Conservation (phyloP, 345 rosid species). For the Euphorbia pulcherrima region DNA sequence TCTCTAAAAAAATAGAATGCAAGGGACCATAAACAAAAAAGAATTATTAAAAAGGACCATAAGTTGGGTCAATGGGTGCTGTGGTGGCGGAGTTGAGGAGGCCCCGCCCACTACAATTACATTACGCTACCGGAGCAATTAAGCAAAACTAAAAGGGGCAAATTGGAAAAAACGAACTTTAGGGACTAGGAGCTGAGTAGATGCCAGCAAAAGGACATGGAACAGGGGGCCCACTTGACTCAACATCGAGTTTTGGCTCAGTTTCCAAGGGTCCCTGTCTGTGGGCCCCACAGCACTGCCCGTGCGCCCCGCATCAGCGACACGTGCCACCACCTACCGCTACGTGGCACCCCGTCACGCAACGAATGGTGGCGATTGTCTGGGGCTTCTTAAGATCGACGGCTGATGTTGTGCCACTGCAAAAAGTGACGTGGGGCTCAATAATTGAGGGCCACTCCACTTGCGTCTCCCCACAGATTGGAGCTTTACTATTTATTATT, state of each 20-base stretch:
- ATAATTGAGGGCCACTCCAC: constrained; percentile 15
- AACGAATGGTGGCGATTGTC: not conserved
- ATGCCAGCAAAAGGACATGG: not conserved
- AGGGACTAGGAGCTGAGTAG: constrained; percentile 28
- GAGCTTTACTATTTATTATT: not conserved
- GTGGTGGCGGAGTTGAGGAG: not conserved
- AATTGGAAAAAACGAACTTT: not conserved
- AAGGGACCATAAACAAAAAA: not conserved
- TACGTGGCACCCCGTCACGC: constrained; percentile 18
- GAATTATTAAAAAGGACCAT: not conserved
- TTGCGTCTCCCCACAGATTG: constrained; percentile 6
- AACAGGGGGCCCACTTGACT: constrained; percentile 7
- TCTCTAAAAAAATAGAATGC: no score
- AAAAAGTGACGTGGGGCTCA: constrained; percentile 1
- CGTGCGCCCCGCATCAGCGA: constrained; percentile 23
- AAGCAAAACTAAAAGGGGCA: not conserved
- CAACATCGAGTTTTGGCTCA: constrained; percentile 27
- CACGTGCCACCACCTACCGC: constrained; percentile 21
- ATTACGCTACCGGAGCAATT: not conserved
- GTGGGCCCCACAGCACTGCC: constrained; percentile 43
- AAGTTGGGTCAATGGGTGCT: not conserved
- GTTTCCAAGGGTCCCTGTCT: constrained; percentile 35
- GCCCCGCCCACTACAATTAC: no score
- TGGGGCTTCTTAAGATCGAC: constrained; percentile 2
- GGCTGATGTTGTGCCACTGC: not conserved